Evolutionary conservation across 108 stramenopile genomes (phyloP).

Genomic region (Chaetoceros tenuissimus): DNA sequence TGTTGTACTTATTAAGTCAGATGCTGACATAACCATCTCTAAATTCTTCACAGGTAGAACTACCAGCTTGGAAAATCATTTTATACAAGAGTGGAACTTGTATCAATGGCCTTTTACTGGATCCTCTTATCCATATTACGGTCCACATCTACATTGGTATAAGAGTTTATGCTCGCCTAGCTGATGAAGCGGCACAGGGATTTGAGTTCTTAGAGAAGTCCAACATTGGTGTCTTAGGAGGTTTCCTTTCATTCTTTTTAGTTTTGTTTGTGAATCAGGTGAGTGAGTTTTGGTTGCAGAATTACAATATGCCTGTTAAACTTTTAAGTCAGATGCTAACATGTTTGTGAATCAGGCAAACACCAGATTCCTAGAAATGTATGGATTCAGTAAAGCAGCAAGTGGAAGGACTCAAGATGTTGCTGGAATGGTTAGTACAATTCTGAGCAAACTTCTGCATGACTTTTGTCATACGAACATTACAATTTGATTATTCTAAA

Average conservation of each 20-base stretch:
- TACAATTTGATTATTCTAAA: too few relatives aligned
- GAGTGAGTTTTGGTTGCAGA: too few relatives aligned
- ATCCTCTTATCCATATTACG: slow-evolving; percentile 33
- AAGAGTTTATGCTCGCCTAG: slow-evolving; percentile 9
- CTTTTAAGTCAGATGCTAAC: too few relatives aligned
- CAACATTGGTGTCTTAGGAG: slow-evolving; percentile 31
- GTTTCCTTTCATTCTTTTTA: slow-evolving; percentile 46
- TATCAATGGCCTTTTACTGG: slow-evolving; percentile 5
- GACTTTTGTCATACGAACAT: too few relatives aligned
- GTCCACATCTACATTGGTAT: slow-evolving; percentile 19
- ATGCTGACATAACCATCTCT: too few relatives aligned
- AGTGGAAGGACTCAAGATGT: slow-evolving; percentile 41
- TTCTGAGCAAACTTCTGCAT: too few relatives aligned
- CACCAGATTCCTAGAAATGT: slow-evolving; percentile 25
- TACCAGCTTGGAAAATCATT: slow-evolving; percentile 12
- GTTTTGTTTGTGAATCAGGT: slow-evolving; percentile 39
- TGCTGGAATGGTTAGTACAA: too few relatives aligned
- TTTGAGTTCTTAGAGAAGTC: too few relatives aligned
- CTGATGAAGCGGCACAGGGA: slow-evolving; percentile 2
- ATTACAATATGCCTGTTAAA: too few relatives aligned
- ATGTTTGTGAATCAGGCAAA: too few relatives aligned
- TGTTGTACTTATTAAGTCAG: too few relatives aligned
- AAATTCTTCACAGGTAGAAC: too few relatives aligned
- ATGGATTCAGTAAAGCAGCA: slow-evolving; percentile 23
- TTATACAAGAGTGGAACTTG: slow-evolving; percentile 17